Conservation (phyloP, 331 rosid species). For the Quercus lobata region DNA sequence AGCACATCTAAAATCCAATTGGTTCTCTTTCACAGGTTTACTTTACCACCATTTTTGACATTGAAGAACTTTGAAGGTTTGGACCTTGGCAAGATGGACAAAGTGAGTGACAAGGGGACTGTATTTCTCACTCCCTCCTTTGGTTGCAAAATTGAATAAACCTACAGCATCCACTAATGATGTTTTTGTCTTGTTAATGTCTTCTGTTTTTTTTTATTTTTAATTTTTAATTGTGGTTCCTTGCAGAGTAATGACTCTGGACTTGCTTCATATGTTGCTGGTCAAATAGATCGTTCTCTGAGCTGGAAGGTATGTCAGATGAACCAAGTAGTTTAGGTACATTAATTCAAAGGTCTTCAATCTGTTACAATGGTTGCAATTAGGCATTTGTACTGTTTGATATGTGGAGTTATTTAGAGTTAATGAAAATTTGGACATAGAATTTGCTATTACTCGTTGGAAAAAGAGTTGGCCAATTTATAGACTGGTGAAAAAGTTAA, state of each 20-base stretch:
- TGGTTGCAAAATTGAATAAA: no score
- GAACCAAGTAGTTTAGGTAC: not conserved
- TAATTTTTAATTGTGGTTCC: no score
- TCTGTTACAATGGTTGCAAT: not conserved
- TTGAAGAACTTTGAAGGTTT: conserved; percentile 91
- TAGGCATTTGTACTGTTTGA: not conserved
- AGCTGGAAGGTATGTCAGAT: conserved; percentile 76
- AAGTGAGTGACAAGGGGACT: conserved; percentile 34
- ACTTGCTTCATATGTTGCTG: conserved; percentile 79
- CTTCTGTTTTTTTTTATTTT: not conserved
- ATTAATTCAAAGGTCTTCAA: not conserved
- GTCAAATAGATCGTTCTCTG: conserved; percentile 81
- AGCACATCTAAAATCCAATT: not conserved
- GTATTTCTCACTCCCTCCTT: not conserved
- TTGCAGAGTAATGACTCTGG: conserved; percentile 82
- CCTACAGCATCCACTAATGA: not conserved
- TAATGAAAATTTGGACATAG: not conserved
- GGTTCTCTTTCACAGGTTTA: conserved; percentile 48
- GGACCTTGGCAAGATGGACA: conserved; percentile 77
- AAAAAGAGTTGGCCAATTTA: not conserved
- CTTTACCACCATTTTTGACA: conserved; percentile 74
- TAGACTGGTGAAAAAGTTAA: not conserved
- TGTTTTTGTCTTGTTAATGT: not conserved
- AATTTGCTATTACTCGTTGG: no score
- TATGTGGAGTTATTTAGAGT: not conserved